Conservation (phyloP, 2,329 filamentous ascomycete species). For the Ophiocordyceps sinensis region DNA sequence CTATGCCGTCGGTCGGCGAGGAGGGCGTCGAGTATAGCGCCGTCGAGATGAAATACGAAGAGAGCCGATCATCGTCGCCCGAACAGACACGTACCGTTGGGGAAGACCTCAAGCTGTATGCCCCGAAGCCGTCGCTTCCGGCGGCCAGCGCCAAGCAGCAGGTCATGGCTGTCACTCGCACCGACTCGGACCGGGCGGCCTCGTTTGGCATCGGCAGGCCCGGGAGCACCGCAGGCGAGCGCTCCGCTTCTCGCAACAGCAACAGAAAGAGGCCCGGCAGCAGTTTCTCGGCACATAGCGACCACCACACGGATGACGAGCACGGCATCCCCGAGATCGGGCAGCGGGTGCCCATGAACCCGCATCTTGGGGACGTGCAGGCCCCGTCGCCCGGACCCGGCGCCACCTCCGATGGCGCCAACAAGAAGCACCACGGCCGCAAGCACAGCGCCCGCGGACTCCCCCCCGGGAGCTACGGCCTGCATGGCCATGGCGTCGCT, state of each 20-base stretch:
- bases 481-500: constrained; percentile 72
- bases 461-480: constrained; percentile 82
- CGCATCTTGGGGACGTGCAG: constrained; percentile 86
- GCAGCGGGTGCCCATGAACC: constrained; percentile 84
- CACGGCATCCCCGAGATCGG: constrained; percentile 89
- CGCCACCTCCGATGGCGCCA: constrained; percentile 28
- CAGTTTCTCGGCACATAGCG: constrained; percentile 35
- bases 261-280: constrained; percentile 53
- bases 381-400: constrained; percentile 68
- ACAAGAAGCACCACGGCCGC: constrained; percentile 48
- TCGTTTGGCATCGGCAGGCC: constrained; percentile 70
- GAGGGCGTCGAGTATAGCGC: constrained; percentile 80
- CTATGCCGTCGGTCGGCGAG: constrained; percentile 72
- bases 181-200: constrained; percentile 76
- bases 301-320: constrained; percentile 51
- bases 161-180: constrained; percentile 74
- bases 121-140: constrained; percentile 76
- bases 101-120: constrained; percentile 72
- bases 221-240: constrained; percentile 32
- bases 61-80: constrained; percentile 32
- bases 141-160: constrained; percentile 68
- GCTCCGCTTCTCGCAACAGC: constrained; percentile 30
- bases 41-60: constrained; percentile 20
- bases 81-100: constrained; percentile 66
- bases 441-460: constrained; percentile 56